Conservation (phyloP, 1,284 basidiomycete genomes). For the Neonothopanus nambi region DNA sequence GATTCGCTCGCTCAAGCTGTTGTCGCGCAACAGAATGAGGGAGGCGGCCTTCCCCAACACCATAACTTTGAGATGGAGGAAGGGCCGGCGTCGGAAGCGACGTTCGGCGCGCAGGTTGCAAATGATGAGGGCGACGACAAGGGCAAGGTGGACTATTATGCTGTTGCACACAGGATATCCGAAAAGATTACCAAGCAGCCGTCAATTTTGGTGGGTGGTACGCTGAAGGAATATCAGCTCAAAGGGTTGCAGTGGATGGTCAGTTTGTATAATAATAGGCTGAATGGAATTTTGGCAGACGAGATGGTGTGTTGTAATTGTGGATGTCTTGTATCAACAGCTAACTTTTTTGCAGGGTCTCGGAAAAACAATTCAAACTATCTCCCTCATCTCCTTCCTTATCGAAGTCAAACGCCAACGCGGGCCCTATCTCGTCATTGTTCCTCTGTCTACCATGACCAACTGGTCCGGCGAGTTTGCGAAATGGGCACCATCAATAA, state of each 20-base stretch:
- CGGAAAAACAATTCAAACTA: constrained; percentile 90
- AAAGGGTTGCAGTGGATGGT: constrained; percentile 98
- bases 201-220: constrained; percentile 75
- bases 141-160: constrained; percentile 94
- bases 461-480: constrained; percentile 98
- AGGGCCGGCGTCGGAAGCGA: constrained; percentile 82
- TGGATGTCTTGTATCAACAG: constrained; percentile 26
- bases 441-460: constrained; percentile 96
- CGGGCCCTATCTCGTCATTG: constrained; percentile 97
- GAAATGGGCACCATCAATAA: constrained; percentile 95
- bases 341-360: constrained; percentile 16
- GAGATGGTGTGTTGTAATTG: constrained; percentile 99
- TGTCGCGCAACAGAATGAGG: constrained; percentile 89
- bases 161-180: constrained; percentile 91
- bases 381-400: constrained; percentile 93
- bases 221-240: constrained; percentile 97
- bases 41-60: constrained; percentile 39
- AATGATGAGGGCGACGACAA: constrained; percentile 68
- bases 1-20: constrained; percentile 96
- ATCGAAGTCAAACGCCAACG: constrained; percentile 94
- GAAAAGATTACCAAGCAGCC: constrained; percentile 95
- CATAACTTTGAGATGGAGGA: constrained; percentile 58
- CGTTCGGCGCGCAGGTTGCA: constrained; percentile 82
- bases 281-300: constrained; percentile 97
- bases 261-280: constrained; percentile 92